Conservation (phyloP, 1,139 yeast species). For the Diutina sp. region DNA sequence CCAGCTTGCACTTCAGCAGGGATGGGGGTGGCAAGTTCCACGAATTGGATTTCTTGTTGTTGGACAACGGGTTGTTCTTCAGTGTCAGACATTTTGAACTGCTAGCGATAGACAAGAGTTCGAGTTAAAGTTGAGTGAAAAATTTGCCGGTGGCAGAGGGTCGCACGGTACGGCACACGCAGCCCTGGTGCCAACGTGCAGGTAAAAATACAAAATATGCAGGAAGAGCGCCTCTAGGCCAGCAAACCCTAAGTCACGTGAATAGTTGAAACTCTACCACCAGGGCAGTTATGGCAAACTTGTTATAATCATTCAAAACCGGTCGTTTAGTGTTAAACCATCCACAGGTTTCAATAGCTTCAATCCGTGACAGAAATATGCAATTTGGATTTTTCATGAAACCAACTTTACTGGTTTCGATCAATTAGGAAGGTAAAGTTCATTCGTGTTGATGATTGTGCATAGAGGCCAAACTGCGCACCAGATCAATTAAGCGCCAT, state of each 20-base stretch:
- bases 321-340: background rate
- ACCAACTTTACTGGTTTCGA: background rate
- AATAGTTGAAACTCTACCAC: background rate
- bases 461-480: background rate
- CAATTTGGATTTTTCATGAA: background rate
- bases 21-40: conserved; percentile 85
- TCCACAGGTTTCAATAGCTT: background rate
- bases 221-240: background rate
- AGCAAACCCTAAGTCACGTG: conserved; percentile 1
- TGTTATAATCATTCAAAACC: background rate
- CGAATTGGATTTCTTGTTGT: conserved; percentile 66
- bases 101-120: background rate
- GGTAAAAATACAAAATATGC: background rate
- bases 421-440: background rate
- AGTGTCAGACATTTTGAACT: conserved; percentile 32
- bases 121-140: background rate
- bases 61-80: conserved; percentile 45
- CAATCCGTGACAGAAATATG: background rate
- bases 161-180: background rate
- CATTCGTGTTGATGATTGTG: background rate
- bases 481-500: background rate
- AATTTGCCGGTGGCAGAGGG: background rate
- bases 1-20: conserved; percentile 97
- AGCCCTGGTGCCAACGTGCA: background rate
- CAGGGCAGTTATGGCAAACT: background rate